These are phyloP conservation scores for Acanthamoeba lenticulata DNA, from an alignment of 208 protist genomes.

Conservation along the genomic window DNA sequence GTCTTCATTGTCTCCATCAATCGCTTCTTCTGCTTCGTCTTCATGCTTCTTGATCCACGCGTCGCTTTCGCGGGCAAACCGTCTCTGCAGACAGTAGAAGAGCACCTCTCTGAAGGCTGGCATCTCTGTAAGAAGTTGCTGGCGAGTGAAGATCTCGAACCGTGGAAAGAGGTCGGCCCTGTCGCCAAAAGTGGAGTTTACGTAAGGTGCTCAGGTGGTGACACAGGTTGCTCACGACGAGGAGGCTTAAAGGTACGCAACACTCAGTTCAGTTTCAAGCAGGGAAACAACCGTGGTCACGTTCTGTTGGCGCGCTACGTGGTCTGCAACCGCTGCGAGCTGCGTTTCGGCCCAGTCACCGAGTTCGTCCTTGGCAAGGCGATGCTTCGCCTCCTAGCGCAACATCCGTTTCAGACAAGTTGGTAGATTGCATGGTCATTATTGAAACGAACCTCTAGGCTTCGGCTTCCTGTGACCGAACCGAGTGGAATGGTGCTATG, in stretches of 20 bases:
- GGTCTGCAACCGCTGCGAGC: not conserved
- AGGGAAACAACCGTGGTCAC: not conserved
- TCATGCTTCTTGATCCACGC: not conserved
- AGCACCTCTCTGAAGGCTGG: not conserved
- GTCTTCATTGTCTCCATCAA: not conserved
- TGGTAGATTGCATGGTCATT: not conserved
- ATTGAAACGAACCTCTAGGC: not conserved
- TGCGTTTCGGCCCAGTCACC: not conserved
- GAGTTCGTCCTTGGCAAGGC: not conserved
- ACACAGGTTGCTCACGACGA: too few species aligned
- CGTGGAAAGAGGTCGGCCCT: not conserved
- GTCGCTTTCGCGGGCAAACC: not conserved
- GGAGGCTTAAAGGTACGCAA: too few species aligned
- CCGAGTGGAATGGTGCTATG: not conserved
- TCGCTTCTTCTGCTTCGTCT: not conserved
- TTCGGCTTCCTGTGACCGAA: not conserved
- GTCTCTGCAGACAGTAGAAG: not conserved
- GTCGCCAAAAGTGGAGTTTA: not conserved
- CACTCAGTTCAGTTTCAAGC: not conserved
- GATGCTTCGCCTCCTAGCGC: not conserved
- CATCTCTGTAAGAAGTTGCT: not conserved
- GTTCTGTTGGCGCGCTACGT: not conserved
- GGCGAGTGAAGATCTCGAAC: constrained; percentile 17
- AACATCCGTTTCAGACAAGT: not conserved
- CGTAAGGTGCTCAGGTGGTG: too few species aligned